Base-by-base conservation (phyloP, 768 basidiomycete genomes). In the Naganishia randhawae region DNA sequence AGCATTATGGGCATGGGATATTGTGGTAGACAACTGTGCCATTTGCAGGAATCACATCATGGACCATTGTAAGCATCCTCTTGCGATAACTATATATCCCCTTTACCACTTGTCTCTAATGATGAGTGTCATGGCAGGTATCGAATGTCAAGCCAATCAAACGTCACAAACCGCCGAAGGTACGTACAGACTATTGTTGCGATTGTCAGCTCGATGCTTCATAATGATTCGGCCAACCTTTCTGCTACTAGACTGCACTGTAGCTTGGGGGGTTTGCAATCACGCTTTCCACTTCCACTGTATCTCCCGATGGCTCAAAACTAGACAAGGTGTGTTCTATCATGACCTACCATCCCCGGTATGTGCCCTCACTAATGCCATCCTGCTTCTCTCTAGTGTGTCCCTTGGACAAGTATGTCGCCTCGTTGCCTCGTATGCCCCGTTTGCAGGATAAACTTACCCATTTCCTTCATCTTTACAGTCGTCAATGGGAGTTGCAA, bases 251-350 rank as follows among this genome's bases (percentile, higher is more conserved):
- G 31, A 50, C 22, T 78, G 77, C 76, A 97, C 95, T 66, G 94
- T 94, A 2, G 95, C 95, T 1, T 99, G 96, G 96, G 96, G 96
- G 55, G 93, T 95, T 55, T 99, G 96, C 81, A 99, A 99, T 79
- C 95, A 99, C 78, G 95, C 95, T 4, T 99, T 99, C 85, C 95
- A 99, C 82, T 99, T 98, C 83, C 95, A 98, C 80, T 99, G 95
- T 81, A 99, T 99, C 80, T 95, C 94, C 10, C 87, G 96, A 51
- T 99, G 96, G 96, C 84, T 99, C 71, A 99, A 98, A 85, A 98
- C 96, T 32, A 75, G 80, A 48, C 79, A 80, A 71, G 80, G 80
- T 81, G 54, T 69, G 80, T 72, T 9, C 6, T 8, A 5, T 5
- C 39, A 29, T 10, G 8, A 48, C 33, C 13, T 16, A 17, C 29